Evolutionary conservation across 202 grass and related monocot genomes (phyloP).

Genomic region (Panicum hallii): DNA sequence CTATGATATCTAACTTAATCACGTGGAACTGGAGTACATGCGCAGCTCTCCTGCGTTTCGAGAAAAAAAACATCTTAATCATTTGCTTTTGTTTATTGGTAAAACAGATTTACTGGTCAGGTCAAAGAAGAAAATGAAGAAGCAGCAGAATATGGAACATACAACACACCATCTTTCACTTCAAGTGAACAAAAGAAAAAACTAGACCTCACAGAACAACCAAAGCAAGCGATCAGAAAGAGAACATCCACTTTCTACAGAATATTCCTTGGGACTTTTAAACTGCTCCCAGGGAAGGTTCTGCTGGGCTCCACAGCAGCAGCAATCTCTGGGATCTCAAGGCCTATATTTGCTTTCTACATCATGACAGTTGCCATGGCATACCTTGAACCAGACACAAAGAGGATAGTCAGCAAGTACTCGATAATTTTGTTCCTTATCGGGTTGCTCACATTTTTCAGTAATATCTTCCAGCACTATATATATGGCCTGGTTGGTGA

Average conservation of each 20-base stretch:
- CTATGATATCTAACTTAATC: neutral
- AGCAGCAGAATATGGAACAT: conserved; percentile 25
- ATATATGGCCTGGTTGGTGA: conserved; percentile 63
- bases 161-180: conserved; percentile 12
- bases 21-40: neutral
- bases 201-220: conserved; percentile 17
- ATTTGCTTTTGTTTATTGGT: conserved; percentile 32
- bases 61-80: neutral
- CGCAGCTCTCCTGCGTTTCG: too few species aligned
- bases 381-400: conserved; percentile 57
- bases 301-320: conserved; percentile 64
- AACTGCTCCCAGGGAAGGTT: conserved; percentile 49
- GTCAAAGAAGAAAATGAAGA: conserved; percentile 39
- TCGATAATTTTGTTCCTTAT: conserved; percentile 54
- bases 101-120: conserved; percentile 36
- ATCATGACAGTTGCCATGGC: conserved; percentile 71
- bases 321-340: conserved; percentile 70
- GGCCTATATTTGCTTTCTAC: conserved; percentile 66
- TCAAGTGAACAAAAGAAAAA: conserved; percentile 41
- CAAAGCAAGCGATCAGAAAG: conserved; percentile 34
- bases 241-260: conserved; percentile 49
- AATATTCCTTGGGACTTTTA: conserved; percentile 57
- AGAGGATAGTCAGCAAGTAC: conserved; percentile 50
- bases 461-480: conserved; percentile 67
- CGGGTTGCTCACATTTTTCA: conserved; percentile 55